A percentile compares a stretch with the other conserved stretches of the same genome.
phyloP scores from a whole-genome alignment of 1,284 basidiomycete species.

The Cryptococcus sp. region DNA sequence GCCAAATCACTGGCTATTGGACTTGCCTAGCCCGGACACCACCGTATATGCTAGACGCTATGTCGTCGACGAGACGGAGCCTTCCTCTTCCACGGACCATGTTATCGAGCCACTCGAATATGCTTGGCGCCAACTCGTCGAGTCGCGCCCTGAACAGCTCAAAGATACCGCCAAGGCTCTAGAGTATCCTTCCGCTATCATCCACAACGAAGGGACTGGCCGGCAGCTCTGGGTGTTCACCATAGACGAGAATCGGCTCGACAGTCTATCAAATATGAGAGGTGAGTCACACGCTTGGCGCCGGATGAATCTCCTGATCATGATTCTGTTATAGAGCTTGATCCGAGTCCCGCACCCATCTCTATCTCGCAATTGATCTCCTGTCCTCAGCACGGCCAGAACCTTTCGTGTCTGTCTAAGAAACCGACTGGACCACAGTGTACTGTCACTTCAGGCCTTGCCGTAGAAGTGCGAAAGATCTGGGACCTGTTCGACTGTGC shows the following conservation, averaged over 20 bases:
- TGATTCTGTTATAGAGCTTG: slow-evolving; percentile 6
- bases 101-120: slow-evolving; percentile 25
- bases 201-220: not conserved
- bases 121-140: slow-evolving; percentile 32
- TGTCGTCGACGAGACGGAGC: not conserved
- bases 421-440: slow-evolving; percentile 9
- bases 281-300: slow-evolving; percentile 1
- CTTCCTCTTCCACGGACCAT: slow-evolving; percentile 1
- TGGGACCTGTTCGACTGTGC: slow-evolving; percentile 26
- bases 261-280: not conserved
- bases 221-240: slow-evolving; percentile 23
- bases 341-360: slow-evolving; percentile 11
- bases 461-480: not conserved
- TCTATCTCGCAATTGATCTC: slow-evolving; percentile 7
- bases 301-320: not conserved
- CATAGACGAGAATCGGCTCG: not conserved
- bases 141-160: not conserved
- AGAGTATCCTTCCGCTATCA: slow-evolving; percentile 7
- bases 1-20: slow-evolving; percentile 35
- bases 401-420: slow-evolving; percentile 15
- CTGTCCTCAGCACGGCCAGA: slow-evolving; percentile 23
- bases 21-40: slow-evolving; percentile 20
- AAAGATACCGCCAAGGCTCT: not conserved
- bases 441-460: slow-evolving; percentile 10
- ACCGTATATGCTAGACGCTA: slow-evolving; percentile 21